Evolutionary conservation across 2,329 filamentous ascomycete genomes (phyloP).

Genomic region (Penicillium expansum): DNA sequence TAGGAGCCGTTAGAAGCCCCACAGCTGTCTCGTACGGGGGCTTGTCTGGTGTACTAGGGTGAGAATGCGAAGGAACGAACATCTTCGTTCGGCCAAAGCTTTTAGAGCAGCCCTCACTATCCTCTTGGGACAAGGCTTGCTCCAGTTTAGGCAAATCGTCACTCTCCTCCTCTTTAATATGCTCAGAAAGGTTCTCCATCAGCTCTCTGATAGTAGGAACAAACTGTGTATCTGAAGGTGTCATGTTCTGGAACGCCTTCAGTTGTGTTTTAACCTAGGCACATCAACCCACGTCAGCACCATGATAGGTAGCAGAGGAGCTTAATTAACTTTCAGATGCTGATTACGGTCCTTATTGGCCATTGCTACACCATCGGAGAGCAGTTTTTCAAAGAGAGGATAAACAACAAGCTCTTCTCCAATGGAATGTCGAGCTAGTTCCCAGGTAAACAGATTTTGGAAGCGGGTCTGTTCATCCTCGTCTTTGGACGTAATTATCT

Average conservation of each 20-base stretch:
- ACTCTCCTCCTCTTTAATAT: conserved; percentile 52
- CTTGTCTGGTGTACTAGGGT: conserved; percentile 49
- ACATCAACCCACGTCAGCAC: neutral
- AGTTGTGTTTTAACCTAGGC: conserved; percentile 51
- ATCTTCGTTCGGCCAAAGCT: conserved; percentile 53
- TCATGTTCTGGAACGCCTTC: conserved; percentile 49
- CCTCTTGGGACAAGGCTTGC: conserved; percentile 31
- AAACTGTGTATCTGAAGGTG: conserved; percentile 41
- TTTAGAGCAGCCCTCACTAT: conserved; percentile 37
- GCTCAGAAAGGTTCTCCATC: conserved; percentile 42
- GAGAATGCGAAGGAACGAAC: conserved; percentile 51
- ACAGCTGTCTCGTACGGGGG: conserved; percentile 56
- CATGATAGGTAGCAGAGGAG: neutral
- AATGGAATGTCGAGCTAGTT: conserved; percentile 50
- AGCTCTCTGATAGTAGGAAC: conserved; percentile 42
- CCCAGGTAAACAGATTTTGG: conserved; percentile 52
- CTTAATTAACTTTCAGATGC: conserved; percentile 34
- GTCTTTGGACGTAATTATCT: conserved; percentile 40
- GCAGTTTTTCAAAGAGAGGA: conserved; percentile 50
- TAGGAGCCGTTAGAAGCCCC: conserved; percentile 54
- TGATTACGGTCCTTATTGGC: conserved; percentile 49
- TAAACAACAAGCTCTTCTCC: conserved; percentile 54
- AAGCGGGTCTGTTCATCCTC: conserved; percentile 36
- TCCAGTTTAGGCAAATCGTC: conserved; percentile 51
- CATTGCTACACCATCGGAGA: conserved; percentile 43